Evolutionary conservation across 1,284 basidiomycete species (phyloP).

Genomic region (Microbotryum silenes-acaulis): DNA sequence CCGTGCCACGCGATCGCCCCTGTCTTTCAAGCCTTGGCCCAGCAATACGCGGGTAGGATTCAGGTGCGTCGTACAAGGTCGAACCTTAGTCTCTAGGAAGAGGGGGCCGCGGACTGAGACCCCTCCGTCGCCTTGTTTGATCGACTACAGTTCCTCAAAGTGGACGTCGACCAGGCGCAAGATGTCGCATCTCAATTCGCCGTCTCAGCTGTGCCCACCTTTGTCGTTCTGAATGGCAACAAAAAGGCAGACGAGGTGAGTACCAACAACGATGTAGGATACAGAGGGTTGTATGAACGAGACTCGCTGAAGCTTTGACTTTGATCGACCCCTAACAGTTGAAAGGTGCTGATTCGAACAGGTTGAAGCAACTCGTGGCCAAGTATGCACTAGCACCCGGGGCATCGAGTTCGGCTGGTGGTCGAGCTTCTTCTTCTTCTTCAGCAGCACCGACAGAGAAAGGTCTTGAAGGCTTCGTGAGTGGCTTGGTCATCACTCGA

Average conservation of each 20-base stretch:
- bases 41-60: constrained; percentile 13
- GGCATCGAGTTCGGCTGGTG: constrained; percentile 3
- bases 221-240: constrained; percentile 13
- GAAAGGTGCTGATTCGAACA: constrained; percentile 32
- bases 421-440: background rate
- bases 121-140: background rate
- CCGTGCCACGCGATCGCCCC: constrained; percentile 26
- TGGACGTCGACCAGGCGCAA: constrained; percentile 31
- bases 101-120: background rate
- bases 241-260: constrained; percentile 24
- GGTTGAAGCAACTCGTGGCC: constrained; percentile 21
- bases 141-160: constrained; percentile 29
- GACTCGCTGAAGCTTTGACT: background rate
- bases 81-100: background rate
- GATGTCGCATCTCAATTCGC: constrained; percentile 27
- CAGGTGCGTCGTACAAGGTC: constrained; percentile 6
- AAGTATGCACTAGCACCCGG: constrained; percentile 27
- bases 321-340: constrained; percentile 3
- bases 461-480: constrained; percentile 32
- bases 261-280: no score
- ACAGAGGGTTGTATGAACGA: no score
- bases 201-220: constrained; percentile 31
- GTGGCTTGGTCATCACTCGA: background rate
- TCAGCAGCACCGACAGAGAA: constrained; percentile 22
- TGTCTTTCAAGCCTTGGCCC: constrained; percentile 22